phyloP scores from a whole-genome alignment of 305 asterid species.

The Salvia sclarea region DNA sequence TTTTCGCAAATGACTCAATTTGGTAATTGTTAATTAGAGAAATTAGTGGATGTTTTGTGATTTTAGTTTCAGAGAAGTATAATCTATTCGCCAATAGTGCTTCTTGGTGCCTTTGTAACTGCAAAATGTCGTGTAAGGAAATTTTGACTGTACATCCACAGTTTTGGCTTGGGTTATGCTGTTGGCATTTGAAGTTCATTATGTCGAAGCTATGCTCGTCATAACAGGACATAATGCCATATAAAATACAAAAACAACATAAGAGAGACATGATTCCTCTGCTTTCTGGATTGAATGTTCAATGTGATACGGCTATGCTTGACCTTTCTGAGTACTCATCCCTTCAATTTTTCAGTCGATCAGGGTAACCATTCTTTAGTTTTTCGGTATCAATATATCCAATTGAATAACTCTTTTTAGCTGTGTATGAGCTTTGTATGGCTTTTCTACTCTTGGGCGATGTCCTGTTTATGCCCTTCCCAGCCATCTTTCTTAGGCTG shows the following conservation, averaged over 20 bases:
- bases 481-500: background rate
- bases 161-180: background rate
- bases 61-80: background rate
- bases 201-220: background rate
- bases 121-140: background rate
- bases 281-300: background rate
- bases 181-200: background rate
- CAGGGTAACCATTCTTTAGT: background rate
- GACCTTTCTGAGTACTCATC: background rate
- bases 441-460: constrained; percentile 9
- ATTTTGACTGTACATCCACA: background rate
- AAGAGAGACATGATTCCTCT: background rate
- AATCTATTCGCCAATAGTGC: background rate
- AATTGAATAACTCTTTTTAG: background rate
- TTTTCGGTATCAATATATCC: background rate
- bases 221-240: background rate
- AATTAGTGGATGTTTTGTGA: background rate
- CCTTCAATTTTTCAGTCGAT: background rate
- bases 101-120: background rate
- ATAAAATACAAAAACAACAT: background rate
- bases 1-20: background rate
- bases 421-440: background rate
- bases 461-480: background rate
- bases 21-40: background rate
- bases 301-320: background rate